These are phyloP conservation scores for Penicillium flavigenum DNA, from an alignment of 495 filamentous ascomycete species.

Conservation along the genomic window DNA sequence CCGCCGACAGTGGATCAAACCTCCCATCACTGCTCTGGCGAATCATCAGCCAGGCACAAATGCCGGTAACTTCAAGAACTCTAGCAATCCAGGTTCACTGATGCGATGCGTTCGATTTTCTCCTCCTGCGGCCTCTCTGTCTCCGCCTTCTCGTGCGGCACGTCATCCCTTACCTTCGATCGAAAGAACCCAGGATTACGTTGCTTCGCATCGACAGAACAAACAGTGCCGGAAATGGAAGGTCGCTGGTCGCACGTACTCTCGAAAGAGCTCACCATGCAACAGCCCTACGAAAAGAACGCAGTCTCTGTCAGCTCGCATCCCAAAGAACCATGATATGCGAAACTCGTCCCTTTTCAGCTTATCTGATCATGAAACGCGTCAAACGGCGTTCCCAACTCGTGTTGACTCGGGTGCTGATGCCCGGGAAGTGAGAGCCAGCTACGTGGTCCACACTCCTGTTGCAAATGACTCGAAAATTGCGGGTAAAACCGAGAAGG, in stretches of 20 bases:
- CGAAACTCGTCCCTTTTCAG: conserved; percentile 10
- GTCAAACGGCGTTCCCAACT: background rate
- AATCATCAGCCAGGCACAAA: background rate
- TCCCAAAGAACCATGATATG: conserved; percentile 6
- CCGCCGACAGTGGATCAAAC: conserved; percentile 2
- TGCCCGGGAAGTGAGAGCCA: background rate
- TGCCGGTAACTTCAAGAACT: background rate
- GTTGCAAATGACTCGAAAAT: background rate
- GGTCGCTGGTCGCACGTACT: conserved; percentile 6
- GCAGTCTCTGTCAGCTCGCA: background rate
- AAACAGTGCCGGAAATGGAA: conserved; percentile 27
- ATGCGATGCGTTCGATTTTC: conserved; percentile 23
- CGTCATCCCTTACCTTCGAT: conserved; percentile 13
- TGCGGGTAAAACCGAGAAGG: background rate
- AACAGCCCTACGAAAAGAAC: conserved; percentile 9
- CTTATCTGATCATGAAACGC: background rate
- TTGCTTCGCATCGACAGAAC: conserved; percentile 14
- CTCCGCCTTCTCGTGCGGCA: background rate
- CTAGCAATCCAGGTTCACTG: background rate
- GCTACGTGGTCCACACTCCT: background rate
- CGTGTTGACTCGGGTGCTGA: background rate
- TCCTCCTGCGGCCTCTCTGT: conserved; percentile 5
- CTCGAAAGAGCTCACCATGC: conserved; percentile 12
- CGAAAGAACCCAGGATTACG: conserved; percentile 20
- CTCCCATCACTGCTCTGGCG: conserved; percentile 1